Base-by-base conservation (phyloP, 2,329 filamentous ascomycete genomes). In the Aspergillus pseudotamarii region DNA sequence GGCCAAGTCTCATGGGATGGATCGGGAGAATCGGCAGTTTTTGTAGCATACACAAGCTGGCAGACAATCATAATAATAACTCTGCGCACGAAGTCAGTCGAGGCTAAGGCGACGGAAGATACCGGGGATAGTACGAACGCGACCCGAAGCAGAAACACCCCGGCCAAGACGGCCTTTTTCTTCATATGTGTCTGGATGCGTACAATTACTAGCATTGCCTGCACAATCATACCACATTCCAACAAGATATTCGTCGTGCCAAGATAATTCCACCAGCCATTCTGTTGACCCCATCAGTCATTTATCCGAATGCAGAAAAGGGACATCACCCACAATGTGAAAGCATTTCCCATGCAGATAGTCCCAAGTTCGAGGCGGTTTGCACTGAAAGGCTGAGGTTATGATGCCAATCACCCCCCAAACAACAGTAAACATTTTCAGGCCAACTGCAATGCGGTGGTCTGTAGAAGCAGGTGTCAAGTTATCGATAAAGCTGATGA, bases 231-330 rank as follows among this genome's bases (percentile, higher is more conserved):
- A 11, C 62, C 67, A 11, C 57, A 46, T 26, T 75, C 73, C 0
- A 68, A 69, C 21, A 73, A n/a, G 6, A 75, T 70, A 48, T 72
- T 72, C 14, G 69, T 63, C 28, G 69, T 36, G 26, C 67, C 67
- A n/a, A 72, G 68, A 41, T 70, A 74, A 21, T 67, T 67, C 66
- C 70, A 73, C 67, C 71, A 73, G 10, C 65, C 64, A 46, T 45
- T 28, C 71, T 73, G 21, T 23, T 56, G 4, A 46, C 28, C 4
- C 4, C 28, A 2, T 16, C n/a, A 30, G 16, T 12, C 4, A 38
- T 48, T 26, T 23, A 6, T 28, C 23, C 10, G 45, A 11, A 4
- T 8, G 16, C 45, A 23, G 46, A 16, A 11, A 11, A 30, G 16
- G 16, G 23, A 28, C 3, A 6, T 34, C 6, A 28, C 66, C 30